Percentiles rank a stretch among this genome's conserved stretches.
Evolutionary conservation across 768 basidiomycete genomes (phyloP).

Genomic region (Phaffia australis): DNA sequence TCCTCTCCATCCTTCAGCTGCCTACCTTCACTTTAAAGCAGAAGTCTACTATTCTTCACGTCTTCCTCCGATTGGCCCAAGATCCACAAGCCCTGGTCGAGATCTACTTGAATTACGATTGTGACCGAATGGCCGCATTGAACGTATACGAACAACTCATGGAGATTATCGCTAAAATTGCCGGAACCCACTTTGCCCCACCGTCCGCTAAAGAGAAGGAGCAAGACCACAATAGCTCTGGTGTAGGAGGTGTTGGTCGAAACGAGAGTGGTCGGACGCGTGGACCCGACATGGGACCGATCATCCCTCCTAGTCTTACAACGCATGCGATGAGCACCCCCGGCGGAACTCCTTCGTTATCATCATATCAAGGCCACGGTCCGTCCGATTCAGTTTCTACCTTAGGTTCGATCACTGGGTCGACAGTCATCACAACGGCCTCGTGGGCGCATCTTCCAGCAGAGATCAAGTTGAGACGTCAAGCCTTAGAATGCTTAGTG

Average conservation of each 20-base stretch:
- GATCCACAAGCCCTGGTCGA: slow-evolving; percentile 97
- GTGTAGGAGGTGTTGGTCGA: slow-evolving; percentile 23
- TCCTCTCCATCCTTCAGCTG: slow-evolving; percentile 97
- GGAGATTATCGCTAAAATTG: slow-evolving; percentile 90
- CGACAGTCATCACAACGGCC: slow-evolving; percentile 48
- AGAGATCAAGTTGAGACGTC: slow-evolving; percentile 73
- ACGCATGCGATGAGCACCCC: slow-evolving; percentile 41
- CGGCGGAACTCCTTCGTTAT: not conserved
- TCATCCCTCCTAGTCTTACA: slow-evolving; percentile 54
- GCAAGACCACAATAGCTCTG: not conserved
- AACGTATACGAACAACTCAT: slow-evolving; percentile 98
- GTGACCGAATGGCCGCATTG: slow-evolving; percentile 83
- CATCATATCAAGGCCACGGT: not conserved
- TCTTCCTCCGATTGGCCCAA: slow-evolving; percentile 78
- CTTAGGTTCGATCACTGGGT: not conserved
- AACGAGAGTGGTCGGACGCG: slow-evolving; percentile 15
- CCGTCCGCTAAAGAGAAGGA: slow-evolving; percentile 13
- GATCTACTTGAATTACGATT: slow-evolving; percentile 98
- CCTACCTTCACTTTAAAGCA: slow-evolving; percentile 88
- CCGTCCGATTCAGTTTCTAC: not conserved
- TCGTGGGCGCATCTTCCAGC: slow-evolving; percentile 47
- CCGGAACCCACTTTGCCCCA: slow-evolving; percentile 46
- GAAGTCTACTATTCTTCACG: slow-evolving; percentile 75
- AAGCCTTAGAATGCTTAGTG: slow-evolving; percentile 89
- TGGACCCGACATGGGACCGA: slow-evolving; percentile 30